Percentiles rank a stretch among this genome's conserved stretches.
Evolutionary conservation across 2,329 filamentous ascomycete genomes (phyloP).

Genomic region (Harringtonia lauricola): DNA sequence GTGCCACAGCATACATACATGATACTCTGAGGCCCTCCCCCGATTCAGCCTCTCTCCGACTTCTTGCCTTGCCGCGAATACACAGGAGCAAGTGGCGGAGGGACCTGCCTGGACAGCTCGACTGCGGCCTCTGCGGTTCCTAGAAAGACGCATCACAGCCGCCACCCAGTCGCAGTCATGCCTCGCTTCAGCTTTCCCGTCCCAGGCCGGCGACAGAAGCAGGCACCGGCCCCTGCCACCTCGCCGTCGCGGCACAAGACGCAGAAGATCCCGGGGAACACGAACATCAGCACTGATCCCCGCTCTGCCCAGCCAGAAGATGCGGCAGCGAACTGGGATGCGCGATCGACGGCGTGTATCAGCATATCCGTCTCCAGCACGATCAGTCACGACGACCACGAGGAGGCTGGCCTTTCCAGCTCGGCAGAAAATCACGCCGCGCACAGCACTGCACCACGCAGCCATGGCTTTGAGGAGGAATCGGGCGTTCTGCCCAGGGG

Average conservation of each 20-base stretch:
- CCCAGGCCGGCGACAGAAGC: constrained; percentile 33
- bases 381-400: constrained; percentile 19
- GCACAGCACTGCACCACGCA: constrained; percentile 12
- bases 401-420: constrained; percentile 13
- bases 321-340: constrained; percentile 26
- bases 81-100: too few relatives aligned
- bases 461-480: constrained; percentile 32
- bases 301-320: constrained; percentile 5
- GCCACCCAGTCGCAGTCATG: too few relatives aligned
- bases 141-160: too few relatives aligned
- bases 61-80: too few relatives aligned
- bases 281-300: constrained; percentile 29
- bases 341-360: constrained; percentile 29
- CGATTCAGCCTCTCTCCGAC: too few relatives aligned
- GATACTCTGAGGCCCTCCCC: too few relatives aligned
- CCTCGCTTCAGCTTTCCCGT: constrained; percentile 37
- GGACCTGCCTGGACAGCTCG: neutral
- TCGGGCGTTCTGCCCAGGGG: constrained; percentile 31
- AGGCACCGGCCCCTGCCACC: constrained; percentile 17
- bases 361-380: constrained; percentile 26
- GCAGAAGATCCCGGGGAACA: constrained; percentile 37
- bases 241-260: constrained; percentile 36
- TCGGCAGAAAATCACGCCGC: constrained; percentile 16
- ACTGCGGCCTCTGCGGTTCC: too few relatives aligned
- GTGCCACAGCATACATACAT: too few relatives aligned